These are phyloP conservation scores for Penicillium expansum DNA, from an alignment of 2,329 filamentous ascomycete species.

Conservation along the genomic window DNA sequence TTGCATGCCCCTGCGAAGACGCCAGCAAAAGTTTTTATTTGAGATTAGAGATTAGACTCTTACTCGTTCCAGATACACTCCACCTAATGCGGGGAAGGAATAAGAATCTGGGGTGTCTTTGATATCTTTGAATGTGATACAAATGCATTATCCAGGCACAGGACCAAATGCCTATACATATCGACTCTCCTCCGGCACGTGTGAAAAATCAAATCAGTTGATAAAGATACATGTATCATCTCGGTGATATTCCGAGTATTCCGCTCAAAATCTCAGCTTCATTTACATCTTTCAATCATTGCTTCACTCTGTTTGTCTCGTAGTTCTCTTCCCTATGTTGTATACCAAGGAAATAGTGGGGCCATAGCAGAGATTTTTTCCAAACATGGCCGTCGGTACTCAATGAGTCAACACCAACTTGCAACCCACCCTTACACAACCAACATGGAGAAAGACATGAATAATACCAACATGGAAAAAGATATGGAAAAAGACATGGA, in stretches of 20 bases:
- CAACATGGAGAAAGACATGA: background rate
- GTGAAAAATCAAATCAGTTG: background rate
- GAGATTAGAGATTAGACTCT: background rate
- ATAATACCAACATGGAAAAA: background rate
- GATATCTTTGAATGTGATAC: background rate
- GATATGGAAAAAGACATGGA: background rate
- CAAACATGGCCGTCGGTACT: background rate
- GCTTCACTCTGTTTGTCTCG: background rate
- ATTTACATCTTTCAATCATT: background rate
- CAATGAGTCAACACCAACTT: background rate
- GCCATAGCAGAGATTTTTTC: slow-evolving; percentile 2
- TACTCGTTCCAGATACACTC: background rate
- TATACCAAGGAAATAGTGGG: background rate
- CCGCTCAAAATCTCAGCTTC: too few species aligned
- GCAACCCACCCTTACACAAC: background rate
- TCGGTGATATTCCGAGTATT: too few species aligned
- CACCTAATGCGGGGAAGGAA: slow-evolving; percentile 1
- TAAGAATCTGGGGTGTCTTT: background rate
- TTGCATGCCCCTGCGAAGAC: background rate
- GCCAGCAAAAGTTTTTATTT: background rate
- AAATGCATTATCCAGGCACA: background rate
- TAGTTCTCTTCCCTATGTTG: background rate
- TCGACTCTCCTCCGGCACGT: background rate
- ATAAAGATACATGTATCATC: too few species aligned
- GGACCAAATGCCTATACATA: background rate